phyloP scores from a whole-genome alignment of 345 rosid genomes.

The Isatis tinctoria region DNA sequence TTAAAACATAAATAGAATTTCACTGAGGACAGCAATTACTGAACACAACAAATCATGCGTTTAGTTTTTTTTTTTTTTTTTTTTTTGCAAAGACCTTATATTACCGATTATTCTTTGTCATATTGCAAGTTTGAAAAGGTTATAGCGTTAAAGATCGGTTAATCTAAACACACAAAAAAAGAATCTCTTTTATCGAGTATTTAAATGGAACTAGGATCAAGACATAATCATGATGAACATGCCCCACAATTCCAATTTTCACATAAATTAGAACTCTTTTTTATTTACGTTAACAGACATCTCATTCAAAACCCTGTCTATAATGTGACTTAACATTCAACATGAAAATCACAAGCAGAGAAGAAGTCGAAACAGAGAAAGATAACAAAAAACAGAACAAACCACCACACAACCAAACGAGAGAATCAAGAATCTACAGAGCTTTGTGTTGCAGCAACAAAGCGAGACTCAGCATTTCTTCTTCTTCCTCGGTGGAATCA shows the following conservation, averaged over 20 bases:
- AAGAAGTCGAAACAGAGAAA: not conserved
- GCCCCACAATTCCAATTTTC: slow-evolving; percentile 13
- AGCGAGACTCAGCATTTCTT: slow-evolving; percentile 64
- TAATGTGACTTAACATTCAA: slow-evolving; percentile 18
- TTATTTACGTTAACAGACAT: slow-evolving; percentile 14
- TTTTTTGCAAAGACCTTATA: not conserved
- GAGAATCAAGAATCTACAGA: slow-evolving; percentile 43
- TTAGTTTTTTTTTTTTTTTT: not conserved
- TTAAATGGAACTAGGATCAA: not conserved
- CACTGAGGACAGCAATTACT: not conserved
- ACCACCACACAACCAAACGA: slow-evolving; percentile 18
- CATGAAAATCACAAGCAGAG: slow-evolving; percentile 22
- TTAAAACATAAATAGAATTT: not conserved
- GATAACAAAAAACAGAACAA: slow-evolving; percentile 5
- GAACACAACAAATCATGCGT: not conserved
- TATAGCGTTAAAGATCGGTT: not conserved
- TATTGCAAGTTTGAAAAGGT: too few relatives aligned
- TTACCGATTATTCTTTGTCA: too few relatives aligned
- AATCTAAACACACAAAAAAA: not conserved
- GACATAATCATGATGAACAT: slow-evolving; percentile 50
- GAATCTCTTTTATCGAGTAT: not conserved
- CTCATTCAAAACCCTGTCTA: slow-evolving; percentile 17
- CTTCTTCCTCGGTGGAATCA: slow-evolving; percentile 47
- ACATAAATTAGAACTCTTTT: not conserved
- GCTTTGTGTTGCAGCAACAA: slow-evolving; percentile 70